Evolutionary conservation across 73 alveolate species (phyloP).

Genomic region (Paramecium sexaurelia): DNA sequence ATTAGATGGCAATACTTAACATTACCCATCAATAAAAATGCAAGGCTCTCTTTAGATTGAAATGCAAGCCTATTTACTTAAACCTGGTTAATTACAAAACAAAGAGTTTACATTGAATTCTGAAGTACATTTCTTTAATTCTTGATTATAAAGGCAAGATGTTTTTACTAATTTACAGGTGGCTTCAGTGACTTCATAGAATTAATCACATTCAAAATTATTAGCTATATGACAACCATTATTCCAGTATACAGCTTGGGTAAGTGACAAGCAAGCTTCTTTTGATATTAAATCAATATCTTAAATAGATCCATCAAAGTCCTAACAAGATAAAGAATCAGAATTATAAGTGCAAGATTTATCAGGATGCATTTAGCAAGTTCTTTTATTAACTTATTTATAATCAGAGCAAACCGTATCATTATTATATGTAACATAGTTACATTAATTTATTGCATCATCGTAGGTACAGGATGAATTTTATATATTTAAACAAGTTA

Average conservation of each 20-base stretch:
- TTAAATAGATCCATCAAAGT: not conserved
- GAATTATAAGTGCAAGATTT: not conserved
- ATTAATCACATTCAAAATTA: not conserved
- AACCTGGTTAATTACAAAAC: not conserved
- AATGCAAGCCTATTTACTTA: not conserved
- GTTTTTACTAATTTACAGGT: not conserved
- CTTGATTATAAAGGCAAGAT: not conserved
- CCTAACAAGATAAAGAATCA: not conserved
- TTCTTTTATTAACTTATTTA: not conserved
- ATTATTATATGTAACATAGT: not conserved
- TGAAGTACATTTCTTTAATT: not conserved
- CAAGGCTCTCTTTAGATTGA: not conserved
- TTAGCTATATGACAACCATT: not conserved
- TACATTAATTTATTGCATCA: not conserved
- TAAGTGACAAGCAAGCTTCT: not conserved
- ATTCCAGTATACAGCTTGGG: conserved; percentile 4
- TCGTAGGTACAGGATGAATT: not conserved
- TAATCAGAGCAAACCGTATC: not conserved
- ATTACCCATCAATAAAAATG: not conserved
- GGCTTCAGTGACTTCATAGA: not conserved
- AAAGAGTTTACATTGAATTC: not conserved
- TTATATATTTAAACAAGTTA: not conserved
- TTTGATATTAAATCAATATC: not conserved
- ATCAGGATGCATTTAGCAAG: not conserved
- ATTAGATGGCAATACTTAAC: not conserved